Evolutionary conservation across 108 stramenopile genomes (phyloP).

Genomic region (Thalassiosira profunda): DNA sequence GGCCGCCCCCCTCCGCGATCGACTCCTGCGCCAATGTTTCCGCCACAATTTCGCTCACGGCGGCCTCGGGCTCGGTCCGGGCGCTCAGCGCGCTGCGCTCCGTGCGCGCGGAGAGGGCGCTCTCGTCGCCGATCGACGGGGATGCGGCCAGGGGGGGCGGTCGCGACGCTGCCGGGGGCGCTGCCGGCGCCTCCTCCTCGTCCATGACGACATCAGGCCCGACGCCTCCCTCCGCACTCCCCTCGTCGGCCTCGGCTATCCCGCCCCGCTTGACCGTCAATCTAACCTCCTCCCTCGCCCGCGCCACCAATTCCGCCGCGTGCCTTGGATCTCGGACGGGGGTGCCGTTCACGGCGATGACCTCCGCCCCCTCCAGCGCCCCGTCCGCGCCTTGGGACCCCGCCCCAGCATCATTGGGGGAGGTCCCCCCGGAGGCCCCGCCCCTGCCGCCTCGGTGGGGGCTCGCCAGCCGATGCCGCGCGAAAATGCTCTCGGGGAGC

Average conservation of each 20-base stretch:
- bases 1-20: not conserved
- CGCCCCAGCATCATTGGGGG: too few relatives aligned
- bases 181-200: not conserved
- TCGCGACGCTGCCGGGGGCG: not conserved
- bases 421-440: too few relatives aligned
- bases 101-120: not conserved
- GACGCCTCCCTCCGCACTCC: not conserved
- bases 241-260: not conserved
- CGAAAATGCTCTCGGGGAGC: conserved; percentile 37
- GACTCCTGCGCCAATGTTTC: not conserved
- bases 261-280: conserved; percentile 25
- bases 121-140: not conserved
- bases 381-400: not conserved
- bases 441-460: too few relatives aligned
- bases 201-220: too few relatives aligned
- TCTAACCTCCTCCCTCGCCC: conserved; percentile 35
- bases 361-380: conserved; percentile 34
- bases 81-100: not conserved
- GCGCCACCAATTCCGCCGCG: conserved; percentile 50
- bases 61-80: not conserved
- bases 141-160: not conserved
- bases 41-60: not conserved
- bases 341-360: conserved; percentile 49
- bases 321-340: conserved; percentile 45
- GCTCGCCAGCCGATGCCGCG: not conserved